Evolutionary conservation across 495 filamentous ascomycete species (phyloP), one percentile per base, ranked within the genome.

Genomic region (Trichocladium antarcticum): DNA sequence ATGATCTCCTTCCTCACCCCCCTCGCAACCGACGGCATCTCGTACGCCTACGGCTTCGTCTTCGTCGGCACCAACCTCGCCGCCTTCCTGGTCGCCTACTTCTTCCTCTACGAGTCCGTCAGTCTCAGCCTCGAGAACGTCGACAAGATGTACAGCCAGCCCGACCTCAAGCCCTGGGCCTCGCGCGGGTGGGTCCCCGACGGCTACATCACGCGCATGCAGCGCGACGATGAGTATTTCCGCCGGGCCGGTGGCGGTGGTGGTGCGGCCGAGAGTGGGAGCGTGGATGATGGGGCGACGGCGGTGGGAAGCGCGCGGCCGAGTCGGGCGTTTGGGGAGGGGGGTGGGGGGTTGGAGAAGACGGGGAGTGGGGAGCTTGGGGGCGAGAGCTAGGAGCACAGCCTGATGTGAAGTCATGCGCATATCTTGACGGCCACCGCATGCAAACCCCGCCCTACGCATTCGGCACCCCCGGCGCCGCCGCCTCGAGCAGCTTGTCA

Each of bases 1-100:
- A 63, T 90, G 54, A 80, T 92, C 57, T 79, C 80, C 10, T 87
- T 92, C 74, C 85, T 89, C 69, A 88, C 86, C 2, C 85, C 86
- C 6, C 82, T 85, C 64, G 85, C 87, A 58, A 78, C 73, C 34
- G 61, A 62, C 16, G 71, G 75, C 31, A 89, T 93, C 54, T 72
- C 78, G 51, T 90, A 80, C 67, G 65, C 71, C 20, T 89, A 87
- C 66, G 86, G 87, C 29, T 90, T 85, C 63, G 77, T 93, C 51
- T 89, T 90, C 55, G 85, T 82, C 3, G 78, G 62, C 3, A 86
- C 80, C 69, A 83, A 78, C 60, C 65, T 85, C 53, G 66, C 73
- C 5, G 84, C 72, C 15, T 73, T 74, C n/a, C 42, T 81, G 3
- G 59, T 86, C 22, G 81, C 86, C 39, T 90, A 79, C 68, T 83